Base-by-base conservation (phyloP, 2,329 filamentous ascomycete genomes). In the Nigrograna mackinnonii region DNA sequence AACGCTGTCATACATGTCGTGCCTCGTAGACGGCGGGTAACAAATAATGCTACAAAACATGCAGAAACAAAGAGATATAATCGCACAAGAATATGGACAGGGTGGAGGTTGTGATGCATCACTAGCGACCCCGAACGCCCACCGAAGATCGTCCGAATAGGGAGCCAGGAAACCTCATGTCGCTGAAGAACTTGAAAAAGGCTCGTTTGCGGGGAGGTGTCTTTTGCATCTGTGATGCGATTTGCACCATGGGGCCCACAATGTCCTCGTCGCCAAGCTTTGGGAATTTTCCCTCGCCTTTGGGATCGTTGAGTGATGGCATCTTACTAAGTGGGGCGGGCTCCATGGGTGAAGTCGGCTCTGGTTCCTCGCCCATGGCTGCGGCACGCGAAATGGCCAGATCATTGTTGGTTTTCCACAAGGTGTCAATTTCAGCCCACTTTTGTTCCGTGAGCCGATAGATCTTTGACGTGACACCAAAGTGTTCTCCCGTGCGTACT, bases 231-330 rank as follows among this genome's bases (percentile, higher is more conserved):
- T 64, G 58, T 11, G 61, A 51, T 24, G 64, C 53, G 46, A 69
- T 47, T 50, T 72, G 79, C 55, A 84, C 82, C 91, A 96, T 96
- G 5, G 91, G 91, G 1, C 91, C 91, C 33, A 96, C 90, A 63
- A 96, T 95, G 67, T 95, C 91, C 57, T 91, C 86, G 58, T 96
- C 91, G 39, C 91, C 91, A 22, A 92, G 81, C 55, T 86, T 84
- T 18, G 91, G 91, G 59, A 96, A 96, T 68, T 96, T 96, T 61
- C 87, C 86, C 49, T 87, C 79, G 61, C 76, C 72, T 67, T 78
- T 68, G 42, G 85, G 77, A 62, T 88, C 84, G 49, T 85, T 76
- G 54, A 91, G 80, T 19, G 80, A 78, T 0, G 87, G 86, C 50
- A 91, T 82, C 43, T 81, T 82, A 45, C 80, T 81, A 31, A 85